phyloP scores from a whole-genome alignment of 352 stramenopile genomes.

The Pythium monospermum region DNA sequence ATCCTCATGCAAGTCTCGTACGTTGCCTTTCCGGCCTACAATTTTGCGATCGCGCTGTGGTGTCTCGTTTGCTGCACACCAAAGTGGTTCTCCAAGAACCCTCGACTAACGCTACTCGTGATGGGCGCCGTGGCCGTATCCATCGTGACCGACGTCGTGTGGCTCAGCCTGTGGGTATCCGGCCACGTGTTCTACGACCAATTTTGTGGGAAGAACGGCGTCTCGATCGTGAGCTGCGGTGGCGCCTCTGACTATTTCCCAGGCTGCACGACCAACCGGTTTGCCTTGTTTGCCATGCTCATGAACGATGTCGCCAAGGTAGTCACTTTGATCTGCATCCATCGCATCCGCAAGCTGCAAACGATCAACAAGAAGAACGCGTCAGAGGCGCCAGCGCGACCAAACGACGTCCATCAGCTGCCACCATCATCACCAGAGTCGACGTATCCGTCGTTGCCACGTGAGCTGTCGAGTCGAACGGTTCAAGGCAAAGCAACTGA shows the following conservation, averaged over 20 bases:
- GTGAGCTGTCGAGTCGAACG: too few species aligned
- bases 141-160: conserved; percentile 65
- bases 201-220: conserved; percentile 48
- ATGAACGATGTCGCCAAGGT: conserved; percentile 55
- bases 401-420: neutral
- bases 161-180: conserved; percentile 72
- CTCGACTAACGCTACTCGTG: conserved; percentile 43
- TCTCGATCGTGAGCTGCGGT: conserved; percentile 66
- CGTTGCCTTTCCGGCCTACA: conserved; percentile 76
- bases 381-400: neutral
- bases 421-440: too few species aligned
- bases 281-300: conserved; percentile 56
- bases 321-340: conserved; percentile 32
- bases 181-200: conserved; percentile 72
- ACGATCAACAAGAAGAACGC: conserved; percentile 6
- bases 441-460: too few species aligned
- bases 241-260: conserved; percentile 54
- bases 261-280: conserved; percentile 69
- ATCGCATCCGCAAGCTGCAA: conserved; percentile 39
- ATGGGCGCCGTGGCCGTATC: conserved; percentile 46
- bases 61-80: conserved; percentile 50
- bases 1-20: conserved; percentile 80
- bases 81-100: conserved; percentile 42
- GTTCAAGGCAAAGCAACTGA: too few species aligned
- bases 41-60: conserved; percentile 73